A percentile compares a stretch with the other conserved stretches of the same genome.
Conservation (phyloP, 768 basidiomycete species). For the Termitomyces sp. region DNA sequence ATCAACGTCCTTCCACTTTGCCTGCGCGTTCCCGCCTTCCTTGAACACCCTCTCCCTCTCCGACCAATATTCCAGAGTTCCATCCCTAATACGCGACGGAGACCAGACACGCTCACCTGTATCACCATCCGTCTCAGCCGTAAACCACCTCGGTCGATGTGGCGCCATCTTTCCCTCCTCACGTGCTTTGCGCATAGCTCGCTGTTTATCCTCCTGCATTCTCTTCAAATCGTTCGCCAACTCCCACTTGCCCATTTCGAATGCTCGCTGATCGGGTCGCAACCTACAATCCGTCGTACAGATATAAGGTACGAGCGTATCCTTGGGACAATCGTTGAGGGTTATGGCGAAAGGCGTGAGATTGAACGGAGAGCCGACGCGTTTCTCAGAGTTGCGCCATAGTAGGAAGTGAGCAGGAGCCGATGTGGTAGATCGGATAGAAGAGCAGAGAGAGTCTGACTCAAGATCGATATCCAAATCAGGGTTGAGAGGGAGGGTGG, state of each 20-base stretch:
- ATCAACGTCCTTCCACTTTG: slow-evolving; percentile 67
- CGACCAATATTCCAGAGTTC: slow-evolving; percentile 73
- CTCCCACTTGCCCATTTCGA: slow-evolving; percentile 85
- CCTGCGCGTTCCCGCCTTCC: slow-evolving; percentile 32
- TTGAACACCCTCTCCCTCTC: slow-evolving; percentile 60
- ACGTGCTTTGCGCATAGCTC: slow-evolving; percentile 62
- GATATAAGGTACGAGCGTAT: slow-evolving; percentile 64
- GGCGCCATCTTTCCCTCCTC: slow-evolving; percentile 70
- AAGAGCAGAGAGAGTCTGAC: slow-evolving; percentile 40
- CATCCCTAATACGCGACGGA: slow-evolving; percentile 47
- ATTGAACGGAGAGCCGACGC: slow-evolving; percentile 79
- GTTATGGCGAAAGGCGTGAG: slow-evolving; percentile 93
- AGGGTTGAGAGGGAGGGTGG: slow-evolving; percentile 69
- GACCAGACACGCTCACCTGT: slow-evolving; percentile 88
- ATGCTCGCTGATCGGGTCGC: slow-evolving; percentile 91
- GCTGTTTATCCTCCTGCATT: slow-evolving; percentile 80
- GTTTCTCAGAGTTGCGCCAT: slow-evolving; percentile 91
- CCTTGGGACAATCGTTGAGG: slow-evolving; percentile 79
- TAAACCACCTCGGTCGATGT: slow-evolving; percentile 88
- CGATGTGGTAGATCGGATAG: background rate
- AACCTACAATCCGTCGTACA: slow-evolving; percentile 91
- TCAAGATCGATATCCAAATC: slow-evolving; percentile 40
- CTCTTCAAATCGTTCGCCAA: slow-evolving; percentile 76
- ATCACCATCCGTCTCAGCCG: slow-evolving; percentile 76
- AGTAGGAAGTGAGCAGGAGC: slow-evolving; percentile 53